A percentile compares a stretch with the other conserved stretches of the same genome.
These are phyloP conservation scores for Plasmodium fragile DNA, from an alignment of 169 alveolate genomes.

Conservation along the genomic window DNA sequence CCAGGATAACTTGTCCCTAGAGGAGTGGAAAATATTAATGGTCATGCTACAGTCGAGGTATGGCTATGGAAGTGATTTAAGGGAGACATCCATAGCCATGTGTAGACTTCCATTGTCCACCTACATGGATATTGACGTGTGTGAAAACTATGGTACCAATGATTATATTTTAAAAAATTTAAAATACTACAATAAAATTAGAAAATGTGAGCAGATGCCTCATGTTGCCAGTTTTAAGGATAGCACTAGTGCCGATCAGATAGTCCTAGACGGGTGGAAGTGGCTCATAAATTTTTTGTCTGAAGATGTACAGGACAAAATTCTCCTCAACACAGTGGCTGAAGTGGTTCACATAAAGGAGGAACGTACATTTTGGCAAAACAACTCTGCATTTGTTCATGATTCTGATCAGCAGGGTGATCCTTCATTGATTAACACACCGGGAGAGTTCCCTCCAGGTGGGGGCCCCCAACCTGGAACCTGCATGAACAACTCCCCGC, in stretches of 20 bases:
- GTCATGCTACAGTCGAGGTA: constrained; percentile 72
- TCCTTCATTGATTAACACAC: background rate
- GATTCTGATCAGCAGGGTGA: background rate
- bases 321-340: constrained; percentile 80
- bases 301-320: constrained; percentile 56
- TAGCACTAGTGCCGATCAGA: constrained; percentile 78
- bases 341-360: constrained; percentile 58
- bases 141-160: constrained; percentile 54
- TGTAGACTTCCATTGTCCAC: constrained; percentile 38
- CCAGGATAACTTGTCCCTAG: constrained; percentile 39
- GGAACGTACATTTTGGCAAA: background rate
- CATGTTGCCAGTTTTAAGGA: constrained; percentile 67
- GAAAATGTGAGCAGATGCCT: constrained; percentile 65
- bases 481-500: background rate
- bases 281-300: constrained; percentile 81
- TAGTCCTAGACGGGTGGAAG: constrained; percentile 87
- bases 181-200: constrained; percentile 63
- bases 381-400: background rate
- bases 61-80: constrained; percentile 75
- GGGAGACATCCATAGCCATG: constrained; percentile 74
- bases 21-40: constrained; percentile 76
- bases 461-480: background rate
- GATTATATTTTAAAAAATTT: constrained; percentile 35
- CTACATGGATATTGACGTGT: constrained; percentile 47
- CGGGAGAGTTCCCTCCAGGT: background rate